phyloP scores from a whole-genome alignment of 352 stramenopile genomes.

The Phytophthora fragariaefolia region DNA sequence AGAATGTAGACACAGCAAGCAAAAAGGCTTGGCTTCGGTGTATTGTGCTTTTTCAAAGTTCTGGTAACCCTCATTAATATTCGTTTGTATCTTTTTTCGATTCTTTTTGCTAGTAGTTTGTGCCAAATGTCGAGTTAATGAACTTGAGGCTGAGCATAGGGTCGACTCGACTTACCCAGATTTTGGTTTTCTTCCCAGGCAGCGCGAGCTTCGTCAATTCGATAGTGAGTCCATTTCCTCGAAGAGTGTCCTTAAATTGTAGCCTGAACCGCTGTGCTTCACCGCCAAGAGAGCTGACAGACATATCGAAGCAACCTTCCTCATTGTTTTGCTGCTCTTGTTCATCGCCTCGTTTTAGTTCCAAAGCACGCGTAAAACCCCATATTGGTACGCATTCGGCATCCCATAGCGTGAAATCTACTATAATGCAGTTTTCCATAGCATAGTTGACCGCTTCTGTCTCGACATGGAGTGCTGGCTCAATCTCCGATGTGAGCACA shows the following conservation, averaged over 20 bases:
- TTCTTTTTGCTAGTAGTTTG: constrained; percentile 37
- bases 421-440: constrained; percentile 47
- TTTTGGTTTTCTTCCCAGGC: constrained; percentile 22
- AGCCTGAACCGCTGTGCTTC: constrained; percentile 26
- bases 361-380: constrained; percentile 45
- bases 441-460: constrained; percentile 54
- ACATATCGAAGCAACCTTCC: constrained; percentile 22
- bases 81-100: background rate
- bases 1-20: constrained; percentile 33
- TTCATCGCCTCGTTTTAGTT: constrained; percentile 13
- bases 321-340: constrained; percentile 15
- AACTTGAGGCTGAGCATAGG: constrained; percentile 51
- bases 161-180: constrained; percentile 42
- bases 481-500: constrained; percentile 34
- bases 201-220: constrained; percentile 25
- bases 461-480: constrained; percentile 31
- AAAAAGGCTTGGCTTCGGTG: constrained; percentile 23
- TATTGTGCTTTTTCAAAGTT: constrained; percentile 9
- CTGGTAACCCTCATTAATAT: constrained; percentile 16
- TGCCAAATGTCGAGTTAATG: constrained; percentile 60
- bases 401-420: constrained; percentile 71
- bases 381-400: constrained; percentile 55
- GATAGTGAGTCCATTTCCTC: constrained; percentile 39
- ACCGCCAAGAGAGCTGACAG: constrained; percentile 17
- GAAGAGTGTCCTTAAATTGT: constrained; percentile 31